Evolutionary conservation across 306 rosid species (phyloP), one percentile per base, ranked within the genome.

Genomic region (Hippophae tibetana): DNA sequence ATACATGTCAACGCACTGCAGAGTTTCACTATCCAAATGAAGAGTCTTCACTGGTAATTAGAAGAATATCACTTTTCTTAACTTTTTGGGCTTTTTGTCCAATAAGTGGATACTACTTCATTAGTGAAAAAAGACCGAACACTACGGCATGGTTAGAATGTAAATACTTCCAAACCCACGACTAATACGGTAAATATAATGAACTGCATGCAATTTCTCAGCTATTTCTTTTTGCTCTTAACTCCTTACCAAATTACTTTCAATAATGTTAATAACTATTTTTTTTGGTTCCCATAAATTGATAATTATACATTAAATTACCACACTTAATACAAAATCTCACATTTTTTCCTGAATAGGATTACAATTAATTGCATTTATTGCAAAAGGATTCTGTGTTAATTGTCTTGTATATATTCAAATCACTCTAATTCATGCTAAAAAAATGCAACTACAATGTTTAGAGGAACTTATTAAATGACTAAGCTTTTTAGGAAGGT

Each of bases 301-400:
- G 38, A 31, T 31, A 31, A 31, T 31, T 8, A 43, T 50, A 25
- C 41, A 45, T 43, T 56, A 13, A 60, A 49, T 43, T 23, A 61
- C 52, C 51, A n/a, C 54, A 43, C 51, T 72, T 45, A 60, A 66
- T 67, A 31, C 10, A 12, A 43, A n/a, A 71, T 60, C 62, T 66
- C 42, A 64, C 49, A 40, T 64, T 54, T 48, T 25, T 56, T 23
- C 9, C 41, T 50, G 26, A 42, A 49, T 18, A 27, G 38, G 38
- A 41, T 44, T 52, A 13, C 43, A 18, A 14, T 52, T 60, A 45
- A 54, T 57, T 58, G 45, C 65, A 62, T 45, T 69, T 5, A 51
- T 13, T 47, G 56, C 56, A 52, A 44, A 73, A 14, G 58, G 47
- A 73, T 78, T 58, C 53, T 47, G 13, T 11, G 43, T 57, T 60